A percentile compares a stretch with the other conserved stretches of the same genome.
Evolutionary conservation across 306 rosid species (phyloP).

Genomic region (Delonix regia): DNA sequence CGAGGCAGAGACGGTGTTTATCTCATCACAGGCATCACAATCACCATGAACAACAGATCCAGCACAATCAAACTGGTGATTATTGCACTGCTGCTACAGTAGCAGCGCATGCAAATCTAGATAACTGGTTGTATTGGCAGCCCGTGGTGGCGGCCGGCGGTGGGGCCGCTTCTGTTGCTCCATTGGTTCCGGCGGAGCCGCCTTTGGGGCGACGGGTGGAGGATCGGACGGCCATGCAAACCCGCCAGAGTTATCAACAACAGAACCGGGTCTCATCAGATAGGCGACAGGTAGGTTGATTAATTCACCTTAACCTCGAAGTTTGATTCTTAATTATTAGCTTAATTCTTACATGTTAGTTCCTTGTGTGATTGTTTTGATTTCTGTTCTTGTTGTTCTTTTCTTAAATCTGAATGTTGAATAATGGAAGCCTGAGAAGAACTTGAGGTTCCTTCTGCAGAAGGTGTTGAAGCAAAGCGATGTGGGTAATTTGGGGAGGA

Average conservation of each 20-base stretch:
- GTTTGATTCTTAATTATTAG: too few species aligned
- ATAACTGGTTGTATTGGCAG: slow-evolving; percentile 2
- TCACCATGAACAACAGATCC: slow-evolving; percentile 17
- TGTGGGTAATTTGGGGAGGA: slow-evolving; percentile 11
- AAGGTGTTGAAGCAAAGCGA: slow-evolving; percentile 23
- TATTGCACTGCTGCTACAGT: neutral
- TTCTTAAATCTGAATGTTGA: neutral
- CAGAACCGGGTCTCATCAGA: neutral
- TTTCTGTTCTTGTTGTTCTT: neutral
- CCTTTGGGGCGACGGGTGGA: neutral
- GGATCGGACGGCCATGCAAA: neutral
- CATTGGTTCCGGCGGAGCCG: neutral
- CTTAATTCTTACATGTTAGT: neutral
- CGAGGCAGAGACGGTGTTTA: slow-evolving; percentile 56
- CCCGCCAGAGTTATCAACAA: neutral
- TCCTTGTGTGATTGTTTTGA: too few species aligned
- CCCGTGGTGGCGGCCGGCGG: neutral
- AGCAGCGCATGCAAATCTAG: slow-evolving; percentile 18
- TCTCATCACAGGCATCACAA: slow-evolving; percentile 44
- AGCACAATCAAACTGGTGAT: slow-evolving; percentile 32
- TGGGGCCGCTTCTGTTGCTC: neutral
- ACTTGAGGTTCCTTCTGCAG: slow-evolving; percentile 21
- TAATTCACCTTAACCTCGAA: too few species aligned
- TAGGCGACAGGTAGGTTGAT: neutral
- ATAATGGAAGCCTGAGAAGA: slow-evolving; percentile 5